Conservation (phyloP, 257 asterid genomes). For the Cynanchum wilfordii region DNA sequence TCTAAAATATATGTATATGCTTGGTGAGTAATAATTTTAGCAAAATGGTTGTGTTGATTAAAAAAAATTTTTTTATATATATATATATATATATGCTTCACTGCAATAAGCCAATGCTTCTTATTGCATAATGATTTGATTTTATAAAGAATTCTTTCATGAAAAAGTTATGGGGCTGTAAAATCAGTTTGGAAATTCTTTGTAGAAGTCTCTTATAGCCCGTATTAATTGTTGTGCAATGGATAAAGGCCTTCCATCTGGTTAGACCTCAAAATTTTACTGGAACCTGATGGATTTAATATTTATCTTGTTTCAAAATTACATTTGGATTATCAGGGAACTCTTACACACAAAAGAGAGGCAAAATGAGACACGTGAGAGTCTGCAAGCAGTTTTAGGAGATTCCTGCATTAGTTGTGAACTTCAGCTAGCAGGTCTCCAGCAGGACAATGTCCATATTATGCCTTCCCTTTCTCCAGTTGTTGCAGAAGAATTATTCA, state of each 20-base stretch:
- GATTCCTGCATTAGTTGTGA: conserved; percentile 72
- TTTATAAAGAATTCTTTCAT: not conserved
- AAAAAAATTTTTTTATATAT: too few species aligned
- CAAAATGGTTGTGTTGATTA: not conserved
- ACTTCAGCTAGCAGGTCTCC: conserved; percentile 58
- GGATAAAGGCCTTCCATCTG: not conserved
- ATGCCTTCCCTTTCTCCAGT: conserved; percentile 48
- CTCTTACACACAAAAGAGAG: conserved; percentile 62
- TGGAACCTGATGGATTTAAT: not conserved
- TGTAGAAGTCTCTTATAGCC: not conserved
- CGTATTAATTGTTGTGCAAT: not conserved
- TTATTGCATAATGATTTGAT: not conserved
- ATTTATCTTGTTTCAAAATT: conserved; percentile 6
- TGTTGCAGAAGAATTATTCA: conserved; percentile 59
- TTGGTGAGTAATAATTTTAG: not conserved
- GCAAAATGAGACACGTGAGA: conserved; percentile 47
- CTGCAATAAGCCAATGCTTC: too few species aligned
- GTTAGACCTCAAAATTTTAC: not conserved
- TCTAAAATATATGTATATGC: not conserved
- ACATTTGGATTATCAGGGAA: conserved; percentile 41
- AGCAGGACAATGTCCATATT: conserved; percentile 36
- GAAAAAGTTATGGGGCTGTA: not conserved
- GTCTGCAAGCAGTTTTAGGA: conserved; percentile 53
- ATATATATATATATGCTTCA: not conserved
- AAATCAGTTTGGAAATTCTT: not conserved